Base-by-base conservation (phyloP, 768 basidiomycete genomes). In the Pleurotus cornucopiae region DNA sequence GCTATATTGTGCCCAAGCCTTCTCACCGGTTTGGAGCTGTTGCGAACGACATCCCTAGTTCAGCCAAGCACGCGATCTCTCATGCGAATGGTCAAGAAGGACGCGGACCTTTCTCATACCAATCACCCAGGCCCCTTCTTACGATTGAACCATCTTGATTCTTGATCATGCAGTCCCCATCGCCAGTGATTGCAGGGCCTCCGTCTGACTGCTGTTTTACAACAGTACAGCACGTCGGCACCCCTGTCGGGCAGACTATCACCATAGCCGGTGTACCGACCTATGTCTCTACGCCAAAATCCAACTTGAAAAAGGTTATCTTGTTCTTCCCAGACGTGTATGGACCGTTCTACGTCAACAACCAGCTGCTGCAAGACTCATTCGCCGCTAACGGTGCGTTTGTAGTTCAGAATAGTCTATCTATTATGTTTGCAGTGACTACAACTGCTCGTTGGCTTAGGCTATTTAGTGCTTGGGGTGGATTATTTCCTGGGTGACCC, bases 401-500 rank as follows among this genome's bases (percentile, higher is more conserved):
- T 9, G 14, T 11, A 9, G 5, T 25, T 34, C 57, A 16, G 5
- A 34, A 34, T 11, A 25, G 12, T 26, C 34, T 20, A 38, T 26
- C 16, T 30, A 7, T n/a, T 11, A 13, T 16, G 30, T 52, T 16
- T 56, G 51, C 40, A 26, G 23, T 13, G 3, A 41, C 34, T 39
- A 9, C 6, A 12, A 12, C 30, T 20, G 21, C 34, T 9, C 30
- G 5, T 55, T 44, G 13, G 18, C 4, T 11, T 44, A 86, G 85
- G 85, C 1, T 86, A 78, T 62, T 67, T 73, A 45, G 83, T 86
- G 3, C 65, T 86, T 4, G 83, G 82, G 2, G 66, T 80, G 41
- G 86, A 87, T 58, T 86, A 84, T 66, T 85, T 88, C 67, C 75
- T 84, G 49, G 83, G 85, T 5, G 81, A 85, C 53, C 71, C 78